Evolutionary conservation across 768 basidiomycete genomes (phyloP), one percentile per base, ranked within the genome.

Genomic region (Tricholoma saponaceum): DNA sequence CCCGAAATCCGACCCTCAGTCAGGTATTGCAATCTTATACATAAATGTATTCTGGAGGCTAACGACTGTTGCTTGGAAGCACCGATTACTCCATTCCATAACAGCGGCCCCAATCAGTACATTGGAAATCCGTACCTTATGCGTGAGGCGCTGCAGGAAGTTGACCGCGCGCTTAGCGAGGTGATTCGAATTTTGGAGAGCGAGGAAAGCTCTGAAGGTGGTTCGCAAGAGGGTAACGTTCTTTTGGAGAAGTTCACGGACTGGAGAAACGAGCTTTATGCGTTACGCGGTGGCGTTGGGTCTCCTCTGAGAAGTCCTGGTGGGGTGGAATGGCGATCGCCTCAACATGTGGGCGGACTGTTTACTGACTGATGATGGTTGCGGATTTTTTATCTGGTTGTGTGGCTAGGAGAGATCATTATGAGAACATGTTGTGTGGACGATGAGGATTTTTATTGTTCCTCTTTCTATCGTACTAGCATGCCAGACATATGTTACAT

Each of bases 111-210:
- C 8, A 64, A 70, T 13, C 63, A 62, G 10, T 70, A 69, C 44
- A 68, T 78, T 10, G 78, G 79, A 18, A 84, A 82, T 59, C 77
- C 81, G 1, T 81, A 72, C 60, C 69, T 80, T 4, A 76, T 82
- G 67, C 66, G 74, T 28, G 68, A 67, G 28, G 74, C 76, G 3
- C 64, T 83, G 28, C 62, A 72, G 46, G 78, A 76, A 47, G 72
- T 82, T 39, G 80, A 81, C 59, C 63, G 69, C 51, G 72, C 78
- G 3, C 68, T 82, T 51, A 62, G 66, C 10, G 74, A 80, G 16
- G 69, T 79, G 39, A 79, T 82, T 41, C 57, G 64, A 0, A 73
- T 77, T 22, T 68, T 84, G 10, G 74, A 79, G 63, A 69, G 70
- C 28, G 80, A 84, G 62, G 73, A 74, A 58, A 62, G 54, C 18